Conservation (phyloP, 805 yeast species). For the Nakazawaea wyomingensis region DNA sequence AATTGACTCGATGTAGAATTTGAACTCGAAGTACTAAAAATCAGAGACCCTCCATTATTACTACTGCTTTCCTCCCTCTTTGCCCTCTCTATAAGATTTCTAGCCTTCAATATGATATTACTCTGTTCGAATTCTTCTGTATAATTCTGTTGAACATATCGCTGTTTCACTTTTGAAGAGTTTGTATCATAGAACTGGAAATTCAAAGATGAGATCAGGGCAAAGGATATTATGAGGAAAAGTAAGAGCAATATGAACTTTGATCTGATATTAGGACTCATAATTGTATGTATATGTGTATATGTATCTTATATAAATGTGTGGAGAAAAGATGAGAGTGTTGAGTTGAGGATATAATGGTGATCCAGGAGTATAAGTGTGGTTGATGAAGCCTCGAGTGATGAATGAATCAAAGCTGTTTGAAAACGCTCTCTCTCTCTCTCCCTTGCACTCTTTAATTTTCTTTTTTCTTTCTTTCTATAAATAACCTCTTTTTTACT, state of each 20-base stretch:
- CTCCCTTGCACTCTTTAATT: too few relatives aligned
- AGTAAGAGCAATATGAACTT: background rate
- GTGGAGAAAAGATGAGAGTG: too few relatives aligned
- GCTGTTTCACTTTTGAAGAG: background rate
- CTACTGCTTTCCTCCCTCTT: background rate
- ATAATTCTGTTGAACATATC: background rate
- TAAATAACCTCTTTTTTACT: too few relatives aligned
- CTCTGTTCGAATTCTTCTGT: slow-evolving; percentile 4
- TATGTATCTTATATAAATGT: too few relatives aligned
- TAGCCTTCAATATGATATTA: slow-evolving; percentile 4
- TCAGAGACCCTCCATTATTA: background rate
- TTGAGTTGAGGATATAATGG: too few relatives aligned
- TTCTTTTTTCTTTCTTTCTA: too few relatives aligned
- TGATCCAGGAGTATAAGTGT: too few relatives aligned
- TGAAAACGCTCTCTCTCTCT: too few relatives aligned
- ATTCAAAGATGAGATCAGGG: slow-evolving; percentile 1
- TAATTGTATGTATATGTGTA: background rate
- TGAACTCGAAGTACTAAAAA: background rate
- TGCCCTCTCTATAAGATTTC: slow-evolving; percentile 4
- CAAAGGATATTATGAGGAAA: slow-evolving; percentile 1
- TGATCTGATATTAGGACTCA: background rate
- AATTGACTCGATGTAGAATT: too few relatives aligned
- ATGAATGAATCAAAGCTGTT: too few relatives aligned
- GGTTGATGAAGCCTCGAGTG: too few relatives aligned
- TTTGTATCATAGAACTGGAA: background rate